Percentiles rank a stretch among this genome's conserved stretches.
Conservation (phyloP, 2,329 filamentous ascomycete species). For the Fusarium sororula region DNA sequence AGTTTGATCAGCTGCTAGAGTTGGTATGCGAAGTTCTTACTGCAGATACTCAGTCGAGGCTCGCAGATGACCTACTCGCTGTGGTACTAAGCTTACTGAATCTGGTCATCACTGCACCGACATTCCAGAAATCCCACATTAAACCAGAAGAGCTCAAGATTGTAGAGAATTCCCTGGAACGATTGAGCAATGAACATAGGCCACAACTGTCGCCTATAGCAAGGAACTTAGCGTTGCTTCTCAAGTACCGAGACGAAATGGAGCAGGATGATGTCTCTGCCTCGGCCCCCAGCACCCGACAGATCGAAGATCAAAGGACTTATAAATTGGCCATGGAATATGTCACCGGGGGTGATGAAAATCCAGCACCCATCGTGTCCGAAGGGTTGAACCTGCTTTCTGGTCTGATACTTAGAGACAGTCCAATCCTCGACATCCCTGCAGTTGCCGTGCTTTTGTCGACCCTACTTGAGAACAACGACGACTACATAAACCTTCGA, state of each 20-base stretch:
- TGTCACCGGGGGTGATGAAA: slow-evolving; percentile 65
- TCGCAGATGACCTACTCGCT: slow-evolving; percentile 59
- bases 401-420: slow-evolving; percentile 62
- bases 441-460: slow-evolving; percentile 71
- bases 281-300: slow-evolving; percentile 55
- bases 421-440: slow-evolving; percentile 72
- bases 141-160: slow-evolving; percentile 52
- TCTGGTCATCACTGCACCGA: slow-evolving; percentile 65
- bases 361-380: slow-evolving; percentile 71
- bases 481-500: slow-evolving; percentile 77
- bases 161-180: slow-evolving; percentile 60
- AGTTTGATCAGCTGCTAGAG: slow-evolving; percentile 71
- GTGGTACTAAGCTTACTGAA: slow-evolving; percentile 70
- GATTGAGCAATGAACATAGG: slow-evolving; percentile 50
- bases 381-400: slow-evolving; percentile 71
- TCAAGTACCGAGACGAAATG: slow-evolving; percentile 65
- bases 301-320: slow-evolving; percentile 68
- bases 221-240: slow-evolving; percentile 63
- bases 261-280: slow-evolving; percentile 53
- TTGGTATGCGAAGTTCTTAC: slow-evolving; percentile 69
- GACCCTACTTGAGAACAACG: slow-evolving; percentile 69
- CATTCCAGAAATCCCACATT: slow-evolving; percentile 61
- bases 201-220: slow-evolving; percentile 62
- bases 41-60: slow-evolving; percentile 52
- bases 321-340: slow-evolving; percentile 72